Percentiles rank a stretch among this genome's conserved stretches.
phyloP scores from a whole-genome alignment of 495 filamentous ascomycete genomes.

The Neurospora discreta region DNA sequence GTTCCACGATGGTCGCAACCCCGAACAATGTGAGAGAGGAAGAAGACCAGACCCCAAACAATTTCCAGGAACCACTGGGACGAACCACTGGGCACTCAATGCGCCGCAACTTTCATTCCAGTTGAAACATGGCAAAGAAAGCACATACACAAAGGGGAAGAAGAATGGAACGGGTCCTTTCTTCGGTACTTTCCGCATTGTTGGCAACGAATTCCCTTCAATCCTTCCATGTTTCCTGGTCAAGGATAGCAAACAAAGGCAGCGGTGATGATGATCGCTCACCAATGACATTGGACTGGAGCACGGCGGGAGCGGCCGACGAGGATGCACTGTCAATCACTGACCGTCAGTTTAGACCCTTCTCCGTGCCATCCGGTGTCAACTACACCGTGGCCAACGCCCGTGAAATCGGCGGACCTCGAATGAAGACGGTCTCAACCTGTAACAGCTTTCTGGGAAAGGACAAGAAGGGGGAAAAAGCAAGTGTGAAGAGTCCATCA shows the following conservation, averaged over 20 bases:
- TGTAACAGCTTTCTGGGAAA: neutral
- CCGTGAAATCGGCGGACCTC: neutral
- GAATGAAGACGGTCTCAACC: neutral
- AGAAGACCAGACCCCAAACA: conserved; percentile 5
- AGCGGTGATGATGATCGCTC: neutral
- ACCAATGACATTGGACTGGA: neutral
- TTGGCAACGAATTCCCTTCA: neutral
- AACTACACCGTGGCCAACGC: neutral
- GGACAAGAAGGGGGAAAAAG: neutral
- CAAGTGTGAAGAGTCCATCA: neutral
- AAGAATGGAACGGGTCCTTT: neutral
- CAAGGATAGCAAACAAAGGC: neutral
- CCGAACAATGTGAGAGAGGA: neutral
- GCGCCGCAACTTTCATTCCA: neutral
- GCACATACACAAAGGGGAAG: neutral
- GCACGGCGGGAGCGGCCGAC: neutral
- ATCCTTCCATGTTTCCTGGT: neutral
- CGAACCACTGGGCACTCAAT: neutral
- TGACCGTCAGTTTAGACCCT: neutral
- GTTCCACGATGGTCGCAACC: neutral
- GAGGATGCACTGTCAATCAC: neutral
- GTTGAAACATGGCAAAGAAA: neutral
- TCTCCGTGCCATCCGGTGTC: neutral
- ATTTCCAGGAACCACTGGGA: neutral
- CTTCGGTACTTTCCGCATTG: neutral